Evolutionary conservation across 257 asterid genomes (phyloP).

Genomic region (Forsythia viridissima): DNA sequence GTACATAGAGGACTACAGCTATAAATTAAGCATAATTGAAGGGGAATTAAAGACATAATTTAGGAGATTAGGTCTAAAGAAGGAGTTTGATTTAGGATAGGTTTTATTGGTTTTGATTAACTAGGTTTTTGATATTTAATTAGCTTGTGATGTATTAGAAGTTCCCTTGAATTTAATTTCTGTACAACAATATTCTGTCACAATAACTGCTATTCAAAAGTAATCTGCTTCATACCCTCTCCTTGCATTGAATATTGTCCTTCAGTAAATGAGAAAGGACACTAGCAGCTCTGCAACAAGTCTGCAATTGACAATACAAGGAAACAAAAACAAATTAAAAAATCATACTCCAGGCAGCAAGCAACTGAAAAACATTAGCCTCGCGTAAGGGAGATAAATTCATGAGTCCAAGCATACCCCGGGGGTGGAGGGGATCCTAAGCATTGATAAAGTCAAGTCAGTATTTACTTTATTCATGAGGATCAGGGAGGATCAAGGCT

Average conservation of each 20-base stretch:
- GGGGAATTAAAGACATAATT: neutral
- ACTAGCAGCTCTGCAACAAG: conserved; percentile 95
- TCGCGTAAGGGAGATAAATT: neutral
- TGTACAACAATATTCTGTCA: neutral
- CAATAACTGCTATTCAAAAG: neutral
- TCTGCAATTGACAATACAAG: conserved; percentile 50
- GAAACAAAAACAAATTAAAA: neutral
- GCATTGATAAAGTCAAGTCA: neutral
- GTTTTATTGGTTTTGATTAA: neutral
- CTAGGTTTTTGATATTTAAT: neutral
- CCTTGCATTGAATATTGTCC: conserved; percentile 84
- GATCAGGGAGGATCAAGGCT: neutral
- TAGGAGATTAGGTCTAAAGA: neutral
- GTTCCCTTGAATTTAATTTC: neutral
- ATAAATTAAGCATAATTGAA: neutral
- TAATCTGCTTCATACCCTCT: conserved; percentile 58
- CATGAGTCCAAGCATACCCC: neutral
- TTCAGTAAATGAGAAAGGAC: conserved; percentile 81
- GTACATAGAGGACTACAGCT: neutral
- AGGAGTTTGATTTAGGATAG: neutral
- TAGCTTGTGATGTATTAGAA: neutral
- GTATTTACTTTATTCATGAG: neutral
- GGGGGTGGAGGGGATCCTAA: too few relatives aligned
- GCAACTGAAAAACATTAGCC: conserved; percentile 2
- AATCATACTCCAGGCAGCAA: conserved; percentile 18